Evolutionary conservation across 2,329 filamentous ascomycete species (phyloP), one percentile per base, ranked within the genome.

Genomic region (Cladobotryum protrusum): DNA sequence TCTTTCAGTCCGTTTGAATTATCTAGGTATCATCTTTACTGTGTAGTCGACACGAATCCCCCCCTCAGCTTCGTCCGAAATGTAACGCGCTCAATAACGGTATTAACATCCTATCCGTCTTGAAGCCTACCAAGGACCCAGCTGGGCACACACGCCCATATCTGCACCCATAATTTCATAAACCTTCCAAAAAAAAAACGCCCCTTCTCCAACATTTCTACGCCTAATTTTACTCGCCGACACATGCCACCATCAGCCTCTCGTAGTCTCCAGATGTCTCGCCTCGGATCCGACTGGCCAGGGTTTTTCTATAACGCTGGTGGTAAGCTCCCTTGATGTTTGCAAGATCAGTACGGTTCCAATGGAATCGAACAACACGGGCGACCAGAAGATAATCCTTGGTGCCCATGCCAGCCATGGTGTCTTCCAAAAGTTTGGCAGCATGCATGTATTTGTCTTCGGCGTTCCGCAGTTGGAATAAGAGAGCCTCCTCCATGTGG

Each of bases 191-290:
- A 29, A 29, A 29, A 29, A 41, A 18, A 42, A 42, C 39, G 39
- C 39, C 39, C 11, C 15, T 18, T 17, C 12, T 42, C 17, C 39
- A 17, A 7, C 9, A 37, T n/a, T 37, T 17, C 35, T 37, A 37
- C 13, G 35, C 35, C 35, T 2, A 2, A 11, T 32, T 24, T n/a
- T 58, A 64, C 57, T 77, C 75, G 15, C 77, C 78, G 45, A 81
- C 69, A 48, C 76, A 79, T n/a, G 86, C 89, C 56, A 95, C 69
- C 79, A 96, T 76, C 61, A 92, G 68, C 58, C 72, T 79, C 70
- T 87, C 77, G 59, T 93, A 95, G 67, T 96, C 86, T 4, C 90
- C 88, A 54, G 86, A 88, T 5, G 89, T 95, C 74, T 97, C 92
- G 2, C 85, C 82, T 63, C 80, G 81, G 61, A 97, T 87, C 43